Evolutionary conservation across 306 rosid species (phyloP), one percentile per base, ranked within the genome.

Genomic region (Pterocarpus macrocarpus): DNA sequence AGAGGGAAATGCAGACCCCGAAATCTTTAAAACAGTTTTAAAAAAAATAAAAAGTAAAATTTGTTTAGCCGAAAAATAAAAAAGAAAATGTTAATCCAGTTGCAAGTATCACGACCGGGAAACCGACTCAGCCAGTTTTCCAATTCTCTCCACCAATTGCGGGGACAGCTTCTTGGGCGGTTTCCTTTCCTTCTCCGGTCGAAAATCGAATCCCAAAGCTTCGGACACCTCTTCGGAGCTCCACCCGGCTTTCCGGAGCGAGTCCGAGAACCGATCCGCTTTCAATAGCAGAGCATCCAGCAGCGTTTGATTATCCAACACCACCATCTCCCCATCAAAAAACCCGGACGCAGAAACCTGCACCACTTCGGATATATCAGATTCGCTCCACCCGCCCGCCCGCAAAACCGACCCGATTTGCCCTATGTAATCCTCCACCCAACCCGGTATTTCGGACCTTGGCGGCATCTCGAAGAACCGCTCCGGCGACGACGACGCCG

Each of bases 201-300:
- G 98, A 72, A 89, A 90, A 71, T 96, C 94, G 16, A 96, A 96
- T 2, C 99, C 98, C 64, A 96, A 68, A 2, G 97, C 99, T 22
- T 93, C 97, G 5, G 97, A 88, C 0, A 96, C 99, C 57, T 93
- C 99, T 52, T 93, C 99, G 77, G 99, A 90, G 97, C 97, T 96
- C 99, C 99, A 96, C 61, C 99, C 99, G 2, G 99, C 91, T 80
- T 92, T 92, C 1, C 98, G 93, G 33, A 96, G 98, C 36, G 91
- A 83, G 4, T 92, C 98, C 57, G 99, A 92, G 62, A 85, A 89
- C 84, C 86, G 81, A 80, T 90, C 97, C 45, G 91, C 88, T 87
- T 96, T 93, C 44, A 96, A 64, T 1, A 96, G 89, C 49, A 96
- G 85, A 55, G 98, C 98, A 74, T 96, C 99, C 1, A 92, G 84